Evolutionary conservation across 164 flowering plant genomes (phyloP), one percentile per base, ranked within the genome.

Genomic region (Macadamia integrifolia): DNA sequence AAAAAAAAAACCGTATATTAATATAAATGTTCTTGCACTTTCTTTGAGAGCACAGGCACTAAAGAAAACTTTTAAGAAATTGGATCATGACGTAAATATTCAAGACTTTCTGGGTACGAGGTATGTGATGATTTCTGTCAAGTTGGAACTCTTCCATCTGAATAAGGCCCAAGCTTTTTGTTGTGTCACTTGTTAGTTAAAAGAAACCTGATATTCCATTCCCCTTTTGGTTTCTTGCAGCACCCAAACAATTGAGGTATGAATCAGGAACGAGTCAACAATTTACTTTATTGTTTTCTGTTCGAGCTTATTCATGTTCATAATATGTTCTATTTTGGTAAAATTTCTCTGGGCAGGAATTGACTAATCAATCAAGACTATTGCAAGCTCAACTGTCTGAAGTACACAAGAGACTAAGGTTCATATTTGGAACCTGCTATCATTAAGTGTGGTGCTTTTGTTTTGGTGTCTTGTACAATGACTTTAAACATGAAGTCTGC

Each of bases 1-100:
- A 23, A 23, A 23, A 23, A 23, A 23, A 23, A 23, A 23, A 14
- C 30, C 42, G 49, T 40, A 31, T 78, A 66, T 43, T 65, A 53
- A 56, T 32, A 23, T 3, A 17, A 29, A 68, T 8, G 12, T 53
- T 61, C 71, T 57, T 17, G 30, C 55, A 44, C 72, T 74, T 61
- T 73, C 60, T 58, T 64, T 64, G 80, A 61, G 29, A 61, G 55
- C 70, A 60, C 65, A 87, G 91, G 85, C 88, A 66, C 82, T 91
- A 71, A 91, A 84, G 77, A 91, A 88, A 81, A 92, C 93, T 42
- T 92, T 92, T 74, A 85, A 87, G 87, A 89, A 89, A 81, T 81
- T 86, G 79, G 96, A 89, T 72, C 96, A 88, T 66, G 93, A 92
- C 69, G 91, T 92, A 60, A 80, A 85, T 72, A 71, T 92, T 66